A percentile compares a stretch with the other conserved stretches of the same genome.
Conservation (phyloP, 2,329 filamentous ascomycete species). For the Trichoderma sp. region DNA sequence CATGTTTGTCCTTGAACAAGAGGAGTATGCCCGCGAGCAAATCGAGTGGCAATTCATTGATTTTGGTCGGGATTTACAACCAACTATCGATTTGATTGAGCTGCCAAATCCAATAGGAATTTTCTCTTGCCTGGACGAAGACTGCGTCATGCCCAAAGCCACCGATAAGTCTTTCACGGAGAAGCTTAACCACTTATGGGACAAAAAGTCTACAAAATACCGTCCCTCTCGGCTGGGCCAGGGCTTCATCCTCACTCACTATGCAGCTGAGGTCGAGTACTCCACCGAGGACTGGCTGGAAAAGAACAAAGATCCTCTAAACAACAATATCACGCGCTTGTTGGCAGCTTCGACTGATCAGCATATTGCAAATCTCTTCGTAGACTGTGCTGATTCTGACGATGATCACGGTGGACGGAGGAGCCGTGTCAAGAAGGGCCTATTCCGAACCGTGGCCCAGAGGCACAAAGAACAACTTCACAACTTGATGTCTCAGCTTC, state of each 20-base stretch:
- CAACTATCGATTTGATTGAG: conserved; percentile 96
- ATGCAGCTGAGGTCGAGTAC: conserved; percentile 97
- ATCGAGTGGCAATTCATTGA: conserved; percentile 99
- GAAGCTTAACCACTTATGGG: conserved; percentile 95
- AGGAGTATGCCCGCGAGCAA: conserved; percentile 94
- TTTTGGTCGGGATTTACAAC: conserved; percentile 94
- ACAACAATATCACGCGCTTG: conserved; percentile 91
- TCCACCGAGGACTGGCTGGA: conserved; percentile 93
- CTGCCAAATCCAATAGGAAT: conserved; percentile 96
- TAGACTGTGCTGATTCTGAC: conserved; percentile 79
- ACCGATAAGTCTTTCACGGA: conserved; percentile 97
- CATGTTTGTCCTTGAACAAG: conserved; percentile 98
- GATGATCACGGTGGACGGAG: conserved; percentile 66
- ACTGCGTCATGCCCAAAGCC: conserved; percentile 98
- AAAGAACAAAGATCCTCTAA: conserved; percentile 98
- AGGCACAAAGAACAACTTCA: conserved; percentile 97
- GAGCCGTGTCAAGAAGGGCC: conserved; percentile 90
- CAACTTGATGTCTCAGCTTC: conserved; percentile 89
- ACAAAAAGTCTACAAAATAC: conserved; percentile 93
- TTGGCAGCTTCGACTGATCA: conserved; percentile 77
- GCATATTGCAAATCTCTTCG: conserved; percentile 81
- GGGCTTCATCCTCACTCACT: conserved; percentile 94
- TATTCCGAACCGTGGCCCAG: conserved; percentile 95
- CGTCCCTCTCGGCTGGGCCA: conserved; percentile 81
- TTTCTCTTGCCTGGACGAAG: conserved; percentile 96